Evolutionary conservation across 2,329 filamentous ascomycete species (phyloP), one percentile per base, ranked within the genome.

Genomic region (Cordyceps javanica): DNA sequence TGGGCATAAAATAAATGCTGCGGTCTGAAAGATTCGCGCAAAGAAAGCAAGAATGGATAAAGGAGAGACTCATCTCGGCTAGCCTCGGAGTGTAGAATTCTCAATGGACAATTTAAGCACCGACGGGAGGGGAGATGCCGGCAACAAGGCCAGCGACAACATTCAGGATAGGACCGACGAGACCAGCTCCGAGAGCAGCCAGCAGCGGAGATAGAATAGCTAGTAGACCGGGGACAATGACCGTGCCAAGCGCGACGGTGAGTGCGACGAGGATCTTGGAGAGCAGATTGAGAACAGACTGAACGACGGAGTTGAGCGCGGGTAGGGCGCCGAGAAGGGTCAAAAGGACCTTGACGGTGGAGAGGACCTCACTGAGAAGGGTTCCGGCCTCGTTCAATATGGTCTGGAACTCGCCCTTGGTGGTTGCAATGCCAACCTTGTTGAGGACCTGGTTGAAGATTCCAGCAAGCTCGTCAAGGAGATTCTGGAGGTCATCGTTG

Each of bases 141-240:
- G 62, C 63, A 51, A 68, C 55, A 49, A 69, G 61, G 34, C 55
- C 62, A 45, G 60, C 56, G 36, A 69, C 26, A 14, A 63, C 65
- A n/a, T 62, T 64, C 9, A 68, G 62, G 41, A 69, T 23, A 34
- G 66, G 66, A 39, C 60, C 65, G 10, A 69, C 51, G n/a, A 68
- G 36, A 25, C 60, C 64, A 42, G 59, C 61, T 26, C 63, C 60
- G 49, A 70, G 62, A 11, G 60, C 64, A 44, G 61, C 57, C 13
- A 70, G 66, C 58, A 70, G 60, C 59, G 68, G 67, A 42, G 51
- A 55, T 14, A 69, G 66, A 28, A 52, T 62, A 49, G 60, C 59
- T 32, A 67, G 26, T 23, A 69, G 60, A 9, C 61, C 64, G 44
- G 67, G 65, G 19, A 36, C 16, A n/a, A 68, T 42, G 50, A 66